A percentile compares a stretch with the other conserved stretches of the same genome.
Conservation (phyloP, 108 stramenopile species). For the Nitzschia palea region DNA sequence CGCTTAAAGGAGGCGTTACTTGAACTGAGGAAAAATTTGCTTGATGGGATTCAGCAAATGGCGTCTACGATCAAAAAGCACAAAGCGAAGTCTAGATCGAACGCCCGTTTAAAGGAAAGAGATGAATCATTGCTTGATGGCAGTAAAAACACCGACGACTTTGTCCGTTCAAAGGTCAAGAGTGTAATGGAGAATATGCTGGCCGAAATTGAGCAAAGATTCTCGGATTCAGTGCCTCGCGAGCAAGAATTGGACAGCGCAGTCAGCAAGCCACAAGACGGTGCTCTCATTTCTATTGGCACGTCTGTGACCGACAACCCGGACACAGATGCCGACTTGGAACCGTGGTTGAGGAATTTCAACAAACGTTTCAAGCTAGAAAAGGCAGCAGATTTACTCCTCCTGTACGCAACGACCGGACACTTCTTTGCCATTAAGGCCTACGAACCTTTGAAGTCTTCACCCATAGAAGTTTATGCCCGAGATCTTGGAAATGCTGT, state of each 20-base stretch:
- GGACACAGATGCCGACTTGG: conserved; percentile 3
- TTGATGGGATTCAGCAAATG: conserved; percentile 55
- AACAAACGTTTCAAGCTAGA: conserved; percentile 70
- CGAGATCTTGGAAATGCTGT: conserved; percentile 86
- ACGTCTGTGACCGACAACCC: not conserved
- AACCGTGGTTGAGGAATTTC: conserved; percentile 49
- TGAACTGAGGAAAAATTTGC: conserved; percentile 53
- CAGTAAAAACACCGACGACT: not conserved
- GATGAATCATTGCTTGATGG: not conserved
- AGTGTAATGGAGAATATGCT: conserved; percentile 26
- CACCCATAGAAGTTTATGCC: conserved; percentile 85
- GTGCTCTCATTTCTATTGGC: not conserved
- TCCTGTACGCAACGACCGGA: conserved; percentile 76
- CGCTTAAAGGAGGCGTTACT: conserved; percentile 55
- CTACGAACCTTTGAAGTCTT: conserved; percentile 70
- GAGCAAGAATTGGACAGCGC: no score
- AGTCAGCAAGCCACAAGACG: no score
- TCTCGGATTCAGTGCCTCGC: not conserved
- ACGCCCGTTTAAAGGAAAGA: conserved; percentile 8
- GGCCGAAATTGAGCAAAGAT: conserved; percentile 14
- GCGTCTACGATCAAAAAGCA: conserved; percentile 48
- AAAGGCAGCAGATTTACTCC: conserved; percentile 82
- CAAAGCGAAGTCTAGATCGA: conserved; percentile 17
- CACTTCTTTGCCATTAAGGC: conserved; percentile 77
- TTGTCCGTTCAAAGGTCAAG: conserved; percentile 10